Percentiles rank a stretch among this genome's conserved stretches.
Conservation (phyloP, 176 grass and related monocot species). For the Oropetium thomaeum region DNA sequence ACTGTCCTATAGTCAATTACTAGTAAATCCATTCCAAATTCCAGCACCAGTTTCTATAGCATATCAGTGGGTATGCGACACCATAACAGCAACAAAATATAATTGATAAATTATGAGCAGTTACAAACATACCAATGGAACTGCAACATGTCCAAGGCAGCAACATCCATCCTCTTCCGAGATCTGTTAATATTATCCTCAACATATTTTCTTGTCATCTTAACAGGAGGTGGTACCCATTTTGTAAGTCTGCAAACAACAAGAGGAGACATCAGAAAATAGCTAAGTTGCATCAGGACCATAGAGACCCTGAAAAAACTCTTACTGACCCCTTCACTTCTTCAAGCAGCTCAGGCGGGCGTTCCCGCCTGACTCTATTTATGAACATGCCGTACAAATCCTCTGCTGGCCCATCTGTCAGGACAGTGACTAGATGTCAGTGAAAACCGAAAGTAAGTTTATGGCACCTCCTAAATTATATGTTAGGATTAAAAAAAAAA, state of each 20-base stretch:
- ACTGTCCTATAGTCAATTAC: not conserved
- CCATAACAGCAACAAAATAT: not conserved
- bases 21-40: not conserved
- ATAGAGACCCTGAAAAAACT: not conserved
- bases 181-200: constrained; percentile 82
- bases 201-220: constrained; percentile 80
- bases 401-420: constrained; percentile 89
- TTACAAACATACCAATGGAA: constrained; percentile 70
- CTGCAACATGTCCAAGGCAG: constrained; percentile 87
- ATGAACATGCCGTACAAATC: constrained; percentile 90
- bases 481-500: not conserved
- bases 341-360: constrained; percentile 64
- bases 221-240: constrained; percentile 87
- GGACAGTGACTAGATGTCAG: not conserved
- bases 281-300: not conserved
- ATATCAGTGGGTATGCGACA: not conserved
- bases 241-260: constrained; percentile 59
- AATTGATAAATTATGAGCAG: not conserved
- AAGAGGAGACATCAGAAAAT: not conserved
- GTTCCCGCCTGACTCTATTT: constrained; percentile 74
- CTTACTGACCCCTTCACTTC: constrained; percentile 65
- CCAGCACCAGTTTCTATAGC: not conserved
- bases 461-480: not conserved
- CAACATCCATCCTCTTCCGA: constrained; percentile 82
- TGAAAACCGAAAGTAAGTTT: not conserved